phyloP scores from a whole-genome alignment of 768 basidiomycete genomes.

The Phlebiopsis flavidoalba region DNA sequence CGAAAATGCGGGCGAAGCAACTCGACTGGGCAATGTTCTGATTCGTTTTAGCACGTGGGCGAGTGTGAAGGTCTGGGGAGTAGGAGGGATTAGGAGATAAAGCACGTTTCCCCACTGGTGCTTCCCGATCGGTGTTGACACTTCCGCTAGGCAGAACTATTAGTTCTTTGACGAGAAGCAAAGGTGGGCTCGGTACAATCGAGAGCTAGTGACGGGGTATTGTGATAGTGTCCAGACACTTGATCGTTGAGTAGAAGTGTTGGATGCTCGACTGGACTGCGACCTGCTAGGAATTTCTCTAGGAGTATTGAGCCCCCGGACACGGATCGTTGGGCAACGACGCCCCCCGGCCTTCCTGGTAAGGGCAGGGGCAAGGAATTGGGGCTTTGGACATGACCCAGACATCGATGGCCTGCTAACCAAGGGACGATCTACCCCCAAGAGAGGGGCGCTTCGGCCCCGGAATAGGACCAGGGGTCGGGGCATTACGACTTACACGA shows the following conservation, averaged over 20 bases:
- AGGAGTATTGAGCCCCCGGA: constrained; percentile 18
- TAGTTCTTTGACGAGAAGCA: constrained; percentile 79
- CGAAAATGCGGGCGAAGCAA: constrained; percentile 58
- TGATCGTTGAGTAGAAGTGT: constrained; percentile 51
- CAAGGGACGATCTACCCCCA: background rate
- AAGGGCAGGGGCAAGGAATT: constrained; percentile 41
- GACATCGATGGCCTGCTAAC: constrained; percentile 9
- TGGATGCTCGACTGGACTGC: constrained; percentile 56
- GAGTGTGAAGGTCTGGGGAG: constrained; percentile 10
- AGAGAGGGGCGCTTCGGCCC: background rate
- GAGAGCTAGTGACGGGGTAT: constrained; percentile 28
- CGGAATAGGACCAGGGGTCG: constrained; percentile 12
- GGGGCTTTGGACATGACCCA: constrained; percentile 29
- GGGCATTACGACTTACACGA: constrained; percentile 42
- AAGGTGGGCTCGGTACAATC: constrained; percentile 62
- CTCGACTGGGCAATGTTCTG: constrained; percentile 32
- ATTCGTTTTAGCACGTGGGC: constrained; percentile 39
- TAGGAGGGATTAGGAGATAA: constrained; percentile 25
- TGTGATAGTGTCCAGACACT: constrained; percentile 61
- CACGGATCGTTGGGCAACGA: background rate
- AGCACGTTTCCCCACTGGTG: constrained; percentile 12
- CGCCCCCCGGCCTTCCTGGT: too few relatives aligned
- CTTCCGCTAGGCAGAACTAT: constrained; percentile 49
- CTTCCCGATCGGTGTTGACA: constrained; percentile 31
- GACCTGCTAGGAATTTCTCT: constrained; percentile 44